Evolutionary conservation across 345 rosid genomes (phyloP).

Genomic region (Limnanthes douglasii): DNA sequence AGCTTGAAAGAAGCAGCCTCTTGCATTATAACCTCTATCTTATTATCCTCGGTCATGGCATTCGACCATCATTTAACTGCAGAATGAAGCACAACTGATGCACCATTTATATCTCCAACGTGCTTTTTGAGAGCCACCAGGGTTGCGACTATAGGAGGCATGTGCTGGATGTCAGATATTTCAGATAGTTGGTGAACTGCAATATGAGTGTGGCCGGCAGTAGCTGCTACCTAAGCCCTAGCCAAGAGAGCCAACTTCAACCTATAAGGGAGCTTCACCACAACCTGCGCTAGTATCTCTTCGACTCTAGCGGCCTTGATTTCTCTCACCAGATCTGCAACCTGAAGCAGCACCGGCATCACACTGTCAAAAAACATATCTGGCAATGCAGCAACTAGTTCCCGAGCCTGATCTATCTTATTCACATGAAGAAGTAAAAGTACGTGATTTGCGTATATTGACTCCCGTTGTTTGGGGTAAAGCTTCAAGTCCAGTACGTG

Average conservation of each 20-base stretch:
- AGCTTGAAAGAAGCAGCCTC: conserved; percentile 94
- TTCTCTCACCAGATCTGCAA: conserved; percentile 76
- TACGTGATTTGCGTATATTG: conserved; percentile 66
- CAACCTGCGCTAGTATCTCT: conserved; percentile 54
- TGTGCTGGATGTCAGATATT: conserved; percentile 73
- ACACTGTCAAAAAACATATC: conserved; percentile 51
- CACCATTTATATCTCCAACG: conserved; percentile 77
- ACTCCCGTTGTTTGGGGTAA: conserved; percentile 55
- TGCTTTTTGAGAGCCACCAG: conserved; percentile 81
- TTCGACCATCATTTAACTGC: conserved; percentile 87
- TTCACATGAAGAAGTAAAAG: conserved; percentile 88
- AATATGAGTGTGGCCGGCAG: conserved; percentile 61
- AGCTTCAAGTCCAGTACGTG: conserved; percentile 57
- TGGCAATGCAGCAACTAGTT: conserved; percentile 49
- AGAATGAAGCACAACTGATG: conserved; percentile 53
- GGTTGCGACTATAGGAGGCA: conserved; percentile 89
- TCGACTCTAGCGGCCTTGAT: conserved; percentile 81
- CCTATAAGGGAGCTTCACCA: conserved; percentile 54
- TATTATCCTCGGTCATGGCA: conserved; percentile 70
- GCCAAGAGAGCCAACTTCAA: conserved; percentile 59
- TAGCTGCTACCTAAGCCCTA: conserved; percentile 87
- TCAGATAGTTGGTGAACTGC: conserved; percentile 71
- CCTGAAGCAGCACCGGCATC: conserved; percentile 64
- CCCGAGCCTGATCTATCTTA: conserved; percentile 97
- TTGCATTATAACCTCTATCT: conserved; percentile 55